A percentile compares a stretch with the other conserved stretches of the same genome.
Evolutionary conservation across 768 basidiomycete species (phyloP).

Genomic region (Phlebiopsis gigantea): DNA sequence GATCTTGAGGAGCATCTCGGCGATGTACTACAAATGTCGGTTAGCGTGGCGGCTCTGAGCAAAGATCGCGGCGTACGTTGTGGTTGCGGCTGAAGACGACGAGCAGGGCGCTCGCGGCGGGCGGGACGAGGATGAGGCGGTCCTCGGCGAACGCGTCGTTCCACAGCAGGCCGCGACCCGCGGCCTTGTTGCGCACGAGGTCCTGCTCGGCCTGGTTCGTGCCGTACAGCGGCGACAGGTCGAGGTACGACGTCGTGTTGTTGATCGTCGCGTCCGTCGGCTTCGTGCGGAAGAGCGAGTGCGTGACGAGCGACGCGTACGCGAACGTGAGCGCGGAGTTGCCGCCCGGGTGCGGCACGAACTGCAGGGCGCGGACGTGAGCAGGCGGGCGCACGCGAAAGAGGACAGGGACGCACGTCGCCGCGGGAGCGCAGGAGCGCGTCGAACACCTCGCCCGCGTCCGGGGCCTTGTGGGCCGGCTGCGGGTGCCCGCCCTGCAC

Average conservation of each 20-base stretch:
- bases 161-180: slow-evolving; percentile 47
- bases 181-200: slow-evolving; percentile 39
- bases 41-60: neutral
- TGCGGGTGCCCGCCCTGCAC: slow-evolving; percentile 40
- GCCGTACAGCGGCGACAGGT: slow-evolving; percentile 54
- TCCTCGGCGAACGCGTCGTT: slow-evolving; percentile 52
- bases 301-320: slow-evolving; percentile 22
- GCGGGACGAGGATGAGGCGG: slow-evolving; percentile 47
- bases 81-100: slow-evolving; percentile 57
- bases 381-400: slow-evolving; percentile 29
- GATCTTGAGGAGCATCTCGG: slow-evolving; percentile 44
- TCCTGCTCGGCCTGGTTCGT: slow-evolving; percentile 35
- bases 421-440: slow-evolving; percentile 27
- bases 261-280: slow-evolving; percentile 40
- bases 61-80: slow-evolving; percentile 32
- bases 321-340: slow-evolving; percentile 28
- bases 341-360: slow-evolving; percentile 26
- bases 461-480: slow-evolving; percentile 42
- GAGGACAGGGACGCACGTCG: slow-evolving; percentile 15
- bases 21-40: slow-evolving; percentile 40
- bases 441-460: slow-evolving; percentile 37
- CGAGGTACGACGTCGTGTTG: slow-evolving; percentile 50
- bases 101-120: slow-evolving; percentile 47
- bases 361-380: slow-evolving; percentile 17
- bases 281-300: slow-evolving; percentile 41